Conservation (phyloP, 257 asterid genomes). For the Thymus mandschuricus region DNA sequence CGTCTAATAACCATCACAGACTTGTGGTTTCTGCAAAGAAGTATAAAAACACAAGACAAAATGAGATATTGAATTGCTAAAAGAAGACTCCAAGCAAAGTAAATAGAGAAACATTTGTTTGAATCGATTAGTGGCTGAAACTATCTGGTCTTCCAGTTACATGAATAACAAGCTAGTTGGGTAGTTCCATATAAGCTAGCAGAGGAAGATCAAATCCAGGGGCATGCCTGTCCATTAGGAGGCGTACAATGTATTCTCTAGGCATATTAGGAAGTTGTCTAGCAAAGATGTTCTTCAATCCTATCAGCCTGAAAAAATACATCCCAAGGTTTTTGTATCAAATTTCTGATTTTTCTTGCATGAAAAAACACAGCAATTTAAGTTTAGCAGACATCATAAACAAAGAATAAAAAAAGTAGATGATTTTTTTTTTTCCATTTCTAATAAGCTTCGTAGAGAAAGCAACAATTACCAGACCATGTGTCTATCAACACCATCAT, state of each 20-base stretch:
- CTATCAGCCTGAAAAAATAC: constrained; percentile 75
- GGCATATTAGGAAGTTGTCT: constrained; percentile 99
- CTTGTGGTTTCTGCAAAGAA: constrained; percentile 78
- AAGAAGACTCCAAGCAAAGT: constrained; percentile 4
- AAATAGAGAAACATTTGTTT: not conserved
- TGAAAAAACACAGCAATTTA: not conserved
- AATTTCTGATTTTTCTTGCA: not conserved
- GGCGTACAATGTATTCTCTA: constrained; percentile 97
- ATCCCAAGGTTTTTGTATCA: constrained; percentile 14
- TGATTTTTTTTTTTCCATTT: not conserved
- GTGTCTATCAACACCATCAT: constrained; percentile 84
- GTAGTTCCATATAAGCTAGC: not conserved
- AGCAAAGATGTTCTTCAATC: constrained; percentile 94
- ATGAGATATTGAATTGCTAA: constrained; percentile 18
- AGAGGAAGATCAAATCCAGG: constrained; percentile 17
- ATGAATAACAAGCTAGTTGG: constrained; percentile 22
- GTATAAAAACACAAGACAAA: constrained; percentile 25
- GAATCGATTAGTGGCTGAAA: constrained; percentile 19
- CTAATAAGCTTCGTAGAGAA: constrained; percentile 19
- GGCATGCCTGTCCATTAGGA: constrained; percentile 91
- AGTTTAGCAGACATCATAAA: constrained; percentile 20
- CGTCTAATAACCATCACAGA: constrained; percentile 91
- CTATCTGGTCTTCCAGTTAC: constrained; percentile 13
- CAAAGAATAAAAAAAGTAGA: not conserved
- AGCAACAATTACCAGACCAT: constrained; percentile 80